These are phyloP conservation scores for Colletotrichum echinochloae DNA, from an alignment of 2,329 filamentous ascomycete genomes.

Conservation along the genomic window DNA sequence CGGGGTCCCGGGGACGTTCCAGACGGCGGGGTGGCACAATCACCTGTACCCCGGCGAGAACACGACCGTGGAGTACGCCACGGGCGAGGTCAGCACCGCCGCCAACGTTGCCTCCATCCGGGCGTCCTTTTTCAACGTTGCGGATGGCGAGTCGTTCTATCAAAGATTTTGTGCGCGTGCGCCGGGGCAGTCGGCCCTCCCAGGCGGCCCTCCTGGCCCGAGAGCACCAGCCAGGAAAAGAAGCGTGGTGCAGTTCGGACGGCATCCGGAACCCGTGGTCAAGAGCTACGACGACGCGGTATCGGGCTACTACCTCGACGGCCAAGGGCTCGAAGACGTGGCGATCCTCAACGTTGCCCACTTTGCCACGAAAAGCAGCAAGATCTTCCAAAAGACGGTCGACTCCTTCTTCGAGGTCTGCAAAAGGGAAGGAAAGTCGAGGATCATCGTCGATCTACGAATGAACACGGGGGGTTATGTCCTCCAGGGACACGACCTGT, in stretches of 20 bases:
- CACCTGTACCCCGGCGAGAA: conserved; percentile 47
- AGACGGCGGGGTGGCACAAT: conserved; percentile 45
- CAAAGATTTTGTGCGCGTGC: conserved; percentile 48
- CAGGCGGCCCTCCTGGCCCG: neutral
- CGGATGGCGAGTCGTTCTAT: conserved; percentile 50
- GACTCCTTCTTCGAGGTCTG: conserved; percentile 43
- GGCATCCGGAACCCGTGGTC: conserved; percentile 47
- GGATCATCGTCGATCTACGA: conserved; percentile 68
- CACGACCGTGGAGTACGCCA: conserved; percentile 44
- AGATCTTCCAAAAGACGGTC: conserved; percentile 49
- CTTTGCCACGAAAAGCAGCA: conserved; percentile 45
- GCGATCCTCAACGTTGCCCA: conserved; percentile 47
- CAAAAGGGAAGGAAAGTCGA: conserved; percentile 63
- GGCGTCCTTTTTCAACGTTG: conserved; percentile 46
- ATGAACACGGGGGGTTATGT: conserved; percentile 70
- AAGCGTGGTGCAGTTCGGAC: neutral
- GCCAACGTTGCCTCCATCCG: conserved; percentile 49
- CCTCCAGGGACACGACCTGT: conserved; percentile 67
- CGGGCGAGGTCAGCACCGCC: conserved; percentile 48
- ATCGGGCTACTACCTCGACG: conserved; percentile 50
- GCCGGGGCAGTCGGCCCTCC: neutral
- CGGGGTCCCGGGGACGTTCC: conserved; percentile 46
- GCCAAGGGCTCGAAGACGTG: conserved; percentile 49
- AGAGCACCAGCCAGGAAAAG: conserved; percentile 9
- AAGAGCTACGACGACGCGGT: conserved; percentile 44